Conservation (phyloP, 208 protist species). For the Leishmania guyanensis region DNA sequence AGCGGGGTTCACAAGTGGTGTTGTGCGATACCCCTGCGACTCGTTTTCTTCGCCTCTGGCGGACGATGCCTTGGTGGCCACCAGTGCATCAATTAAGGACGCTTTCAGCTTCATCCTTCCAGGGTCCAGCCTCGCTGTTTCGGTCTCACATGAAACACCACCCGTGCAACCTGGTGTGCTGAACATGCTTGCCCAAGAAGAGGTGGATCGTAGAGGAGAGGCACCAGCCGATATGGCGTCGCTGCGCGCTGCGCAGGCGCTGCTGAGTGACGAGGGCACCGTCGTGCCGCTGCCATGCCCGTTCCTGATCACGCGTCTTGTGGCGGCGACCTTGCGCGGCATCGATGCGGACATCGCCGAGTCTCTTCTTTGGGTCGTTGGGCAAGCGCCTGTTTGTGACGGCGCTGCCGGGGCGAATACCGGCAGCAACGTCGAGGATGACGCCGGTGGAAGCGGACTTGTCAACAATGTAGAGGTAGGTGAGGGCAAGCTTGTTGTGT, state of each 20-base stretch:
- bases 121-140: slow-evolving; percentile 31
- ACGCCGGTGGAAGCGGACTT: not conserved
- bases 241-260: slow-evolving; percentile 38
- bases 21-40: not conserved
- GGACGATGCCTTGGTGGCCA: not conserved
- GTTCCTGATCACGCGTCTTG: slow-evolving; percentile 68
- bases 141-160: slow-evolving; percentile 12
- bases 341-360: slow-evolving; percentile 30
- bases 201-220: slow-evolving; percentile 23
- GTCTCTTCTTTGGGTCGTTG: slow-evolving; percentile 35
- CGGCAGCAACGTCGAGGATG: not conserved
- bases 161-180: slow-evolving; percentile 15
- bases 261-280: slow-evolving; percentile 47
- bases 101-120: slow-evolving; percentile 32
- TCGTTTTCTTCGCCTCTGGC: not conserved
- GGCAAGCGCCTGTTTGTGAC: not conserved
- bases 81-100: slow-evolving; percentile 15
- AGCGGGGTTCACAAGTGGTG: not conserved
- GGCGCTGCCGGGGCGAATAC: not conserved
- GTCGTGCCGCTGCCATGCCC: slow-evolving; percentile 38
- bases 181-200: slow-evolving; percentile 23
- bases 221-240: slow-evolving; percentile 15
- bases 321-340: slow-evolving; percentile 48
- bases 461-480: not conserved
- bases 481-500: not conserved